Conservation (phyloP, 306 rosid genomes). For the Prunus salicina region DNA sequence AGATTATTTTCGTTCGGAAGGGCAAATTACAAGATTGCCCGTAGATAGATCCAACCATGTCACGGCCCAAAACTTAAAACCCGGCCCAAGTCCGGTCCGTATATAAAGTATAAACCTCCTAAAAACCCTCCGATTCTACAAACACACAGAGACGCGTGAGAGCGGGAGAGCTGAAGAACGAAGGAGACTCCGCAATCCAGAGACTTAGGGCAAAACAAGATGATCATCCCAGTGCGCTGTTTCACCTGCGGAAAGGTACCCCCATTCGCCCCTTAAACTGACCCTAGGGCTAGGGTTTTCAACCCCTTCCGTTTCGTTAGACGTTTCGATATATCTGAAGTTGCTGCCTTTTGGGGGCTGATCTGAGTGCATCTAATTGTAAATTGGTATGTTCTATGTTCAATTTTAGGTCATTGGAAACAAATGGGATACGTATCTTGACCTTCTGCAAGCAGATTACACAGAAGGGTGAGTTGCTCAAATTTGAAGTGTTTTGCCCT, state of each 20-base stretch:
- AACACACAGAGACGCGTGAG: background rate
- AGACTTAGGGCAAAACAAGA: slow-evolving; percentile 17
- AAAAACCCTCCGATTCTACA: background rate
- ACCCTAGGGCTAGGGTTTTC: background rate
- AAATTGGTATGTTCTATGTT: background rate
- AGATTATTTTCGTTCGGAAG: no score
- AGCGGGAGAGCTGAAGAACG: background rate
- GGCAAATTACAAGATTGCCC: no score
- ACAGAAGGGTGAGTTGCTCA: slow-evolving; percentile 63
- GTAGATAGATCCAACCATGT: no score
- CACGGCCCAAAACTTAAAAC: no score
- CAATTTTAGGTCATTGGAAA: slow-evolving; percentile 74
- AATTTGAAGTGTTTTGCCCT: background rate
- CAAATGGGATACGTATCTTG: slow-evolving; percentile 92
- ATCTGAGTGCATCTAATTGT: background rate
- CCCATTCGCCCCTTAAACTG: background rate
- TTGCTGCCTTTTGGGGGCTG: background rate
- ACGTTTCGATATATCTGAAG: background rate
- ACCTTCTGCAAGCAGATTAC: slow-evolving; percentile 87
- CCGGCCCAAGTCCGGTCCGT: no score
- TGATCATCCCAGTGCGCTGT: slow-evolving; percentile 88
- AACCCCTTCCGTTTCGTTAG: background rate
- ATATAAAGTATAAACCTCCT: background rate
- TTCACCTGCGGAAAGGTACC: slow-evolving; percentile 87
- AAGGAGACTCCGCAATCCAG: background rate